A percentile compares a stretch with the other conserved stretches of the same genome.
phyloP scores from a whole-genome alignment of 2,329 filamentous ascomycete genomes.

The Cytospora piceae region DNA sequence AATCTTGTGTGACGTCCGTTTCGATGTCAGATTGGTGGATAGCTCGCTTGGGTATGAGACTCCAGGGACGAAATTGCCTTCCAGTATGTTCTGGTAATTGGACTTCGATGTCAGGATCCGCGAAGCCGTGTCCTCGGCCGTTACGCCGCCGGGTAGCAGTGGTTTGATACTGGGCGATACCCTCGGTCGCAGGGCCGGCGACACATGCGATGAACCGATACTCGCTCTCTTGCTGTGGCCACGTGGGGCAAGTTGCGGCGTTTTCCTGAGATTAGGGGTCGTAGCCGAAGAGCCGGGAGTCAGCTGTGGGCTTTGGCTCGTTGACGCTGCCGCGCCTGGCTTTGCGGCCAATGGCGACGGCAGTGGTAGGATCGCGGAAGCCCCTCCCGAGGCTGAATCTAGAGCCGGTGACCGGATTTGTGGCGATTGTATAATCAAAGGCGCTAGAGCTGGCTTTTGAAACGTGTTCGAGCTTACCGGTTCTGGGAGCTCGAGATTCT shows the following conservation, averaged over 20 bases:
- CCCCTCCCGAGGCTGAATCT: conserved; percentile 52
- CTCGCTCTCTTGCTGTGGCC: conserved; percentile 72
- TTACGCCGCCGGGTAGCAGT: conserved; percentile 66
- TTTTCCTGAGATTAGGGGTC: conserved; percentile 51
- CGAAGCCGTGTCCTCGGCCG: conserved; percentile 64
- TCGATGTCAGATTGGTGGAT: conserved; percentile 91
- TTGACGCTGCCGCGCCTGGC: conserved; percentile 50
- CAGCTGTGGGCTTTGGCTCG: conserved; percentile 69
- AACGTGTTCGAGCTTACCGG: conserved; percentile 57
- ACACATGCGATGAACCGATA: conserved; percentile 73
- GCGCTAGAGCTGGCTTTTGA: conserved; percentile 49
- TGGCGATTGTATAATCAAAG: conserved; percentile 49
- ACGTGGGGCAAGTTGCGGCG: conserved; percentile 60
- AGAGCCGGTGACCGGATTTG: conserved; percentile 46
- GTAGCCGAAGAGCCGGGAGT: conserved; percentile 54
- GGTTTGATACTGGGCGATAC: conserved; percentile 97
- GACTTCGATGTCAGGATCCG: conserved; percentile 89
- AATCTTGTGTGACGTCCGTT: conserved; percentile 96
- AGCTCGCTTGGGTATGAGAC: conserved; percentile 89
- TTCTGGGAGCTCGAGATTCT: conserved; percentile 72
- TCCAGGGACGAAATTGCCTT: conserved; percentile 87
- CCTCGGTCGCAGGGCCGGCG: conserved; percentile 82
- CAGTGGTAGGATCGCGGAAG: conserved; percentile 52
- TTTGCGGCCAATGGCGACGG: conserved; percentile 53
- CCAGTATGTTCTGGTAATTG: conserved; percentile 96